Base-by-base conservation (phyloP, 768 basidiomycete genomes). In the Clathrus columnatus region DNA sequence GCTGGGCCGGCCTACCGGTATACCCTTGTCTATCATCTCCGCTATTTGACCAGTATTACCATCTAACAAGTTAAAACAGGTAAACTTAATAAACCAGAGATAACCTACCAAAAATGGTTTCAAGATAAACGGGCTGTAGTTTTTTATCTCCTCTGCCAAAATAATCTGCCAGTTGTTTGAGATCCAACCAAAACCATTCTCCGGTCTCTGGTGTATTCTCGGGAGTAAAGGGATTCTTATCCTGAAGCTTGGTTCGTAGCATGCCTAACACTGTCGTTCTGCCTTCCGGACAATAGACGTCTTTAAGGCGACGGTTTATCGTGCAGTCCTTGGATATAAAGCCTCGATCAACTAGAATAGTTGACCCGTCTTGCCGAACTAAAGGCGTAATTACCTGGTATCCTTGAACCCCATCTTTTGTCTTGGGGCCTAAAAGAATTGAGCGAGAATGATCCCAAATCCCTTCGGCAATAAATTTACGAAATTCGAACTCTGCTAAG, bases 181-280 rank as follows among this genome's bases (percentile, higher is more conserved):
- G 76, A 65, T 98, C 91, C 18, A 81, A 80, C 88, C 92, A 99
- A 63, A 89, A 91, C 94, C 95, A 99, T 67, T 83, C 79, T 10
- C 86, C 85, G 50, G 80, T 76, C 46, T 78, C 77, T 0, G 88
- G 85, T 43, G 81, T 76, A 66, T 99, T 99, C 50, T 91, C 84
- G 17, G 94, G 94, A 2, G 91, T 94, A 67, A 95, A 99, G 5
- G 64, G 65, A 63, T 91, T 90, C 50, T 85, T 80, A 42, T 72
- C 69, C 63, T 85, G 84, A 8, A 71, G 66, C 26, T 85, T 83
- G 1, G 81, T 85, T 54, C 91, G 78, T 53, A 98, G 75, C 88
- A 97, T 91, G 51, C 92, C 94, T 27, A 88, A 69, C 1, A 97
- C 68, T 60, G 89, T 78, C 1, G 91, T 83, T 63, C 83, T 81